Evolutionary conservation across 1,139 yeast species (phyloP).

Genomic region (Hansenula lynferdii): DNA sequence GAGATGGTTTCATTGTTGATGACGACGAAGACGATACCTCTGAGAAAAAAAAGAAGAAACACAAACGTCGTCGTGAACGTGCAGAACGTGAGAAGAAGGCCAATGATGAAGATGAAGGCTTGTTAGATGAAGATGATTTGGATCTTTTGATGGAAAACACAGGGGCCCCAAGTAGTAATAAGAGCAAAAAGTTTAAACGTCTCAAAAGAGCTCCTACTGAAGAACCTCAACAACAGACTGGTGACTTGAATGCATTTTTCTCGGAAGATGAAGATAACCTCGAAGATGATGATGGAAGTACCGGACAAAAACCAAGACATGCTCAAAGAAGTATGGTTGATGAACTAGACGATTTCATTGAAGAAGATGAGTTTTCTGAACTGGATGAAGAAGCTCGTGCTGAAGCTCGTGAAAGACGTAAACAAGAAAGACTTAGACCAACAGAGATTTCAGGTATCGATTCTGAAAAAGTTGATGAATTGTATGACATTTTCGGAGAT

Average conservation of each 20-base stretch:
- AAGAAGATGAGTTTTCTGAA: constrained; percentile 93
- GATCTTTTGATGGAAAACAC: constrained; percentile 88
- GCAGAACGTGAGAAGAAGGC: constrained; percentile 22
- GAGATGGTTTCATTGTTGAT: constrained; percentile 93
- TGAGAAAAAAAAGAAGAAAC: constrained; percentile 39
- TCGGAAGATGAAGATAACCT: constrained; percentile 73
- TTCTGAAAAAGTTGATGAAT: constrained; percentile 87
- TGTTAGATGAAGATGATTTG: constrained; percentile 90
- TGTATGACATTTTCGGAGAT: constrained; percentile 93
- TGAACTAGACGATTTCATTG: constrained; percentile 95
- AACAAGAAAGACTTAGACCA: constrained; percentile 37
- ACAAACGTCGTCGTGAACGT: constrained; percentile 24
- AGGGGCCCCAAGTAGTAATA: constrained; percentile 51
- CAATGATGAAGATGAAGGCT: constrained; percentile 50
- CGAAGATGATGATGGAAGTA: constrained; percentile 31
- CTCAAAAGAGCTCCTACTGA: constrained; percentile 61
- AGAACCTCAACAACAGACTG: constrained; percentile 27
- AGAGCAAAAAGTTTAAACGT: constrained; percentile 63
- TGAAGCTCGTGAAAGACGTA: constrained; percentile 31
- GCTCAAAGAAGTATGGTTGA: constrained; percentile 38
- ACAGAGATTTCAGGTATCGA: constrained; percentile 75
- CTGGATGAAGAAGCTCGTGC: constrained; percentile 67
- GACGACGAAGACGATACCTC: constrained; percentile 61
- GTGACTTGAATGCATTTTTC: constrained; percentile 66
- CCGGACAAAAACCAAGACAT: constrained; percentile 23